Evolutionary conservation across 2,329 filamentous ascomycete species (phyloP).

Genomic region (Pestalotiopsis sp.): DNA sequence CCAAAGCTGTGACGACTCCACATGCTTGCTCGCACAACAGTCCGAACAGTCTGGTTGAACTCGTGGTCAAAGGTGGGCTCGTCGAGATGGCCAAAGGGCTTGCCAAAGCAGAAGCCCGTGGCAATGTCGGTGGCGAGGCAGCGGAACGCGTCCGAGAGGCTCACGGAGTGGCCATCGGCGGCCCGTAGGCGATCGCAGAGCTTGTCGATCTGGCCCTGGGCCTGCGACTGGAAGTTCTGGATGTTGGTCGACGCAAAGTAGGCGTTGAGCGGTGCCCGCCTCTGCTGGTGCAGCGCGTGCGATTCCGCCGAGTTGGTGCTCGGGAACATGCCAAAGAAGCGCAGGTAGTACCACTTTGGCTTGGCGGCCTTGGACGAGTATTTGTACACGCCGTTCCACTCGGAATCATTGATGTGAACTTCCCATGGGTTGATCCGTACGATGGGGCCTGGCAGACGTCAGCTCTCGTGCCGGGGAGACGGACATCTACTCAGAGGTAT

Average conservation of each 20-base stretch:
- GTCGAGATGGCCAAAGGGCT: conserved; percentile 26
- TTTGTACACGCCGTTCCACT: conserved; percentile 23
- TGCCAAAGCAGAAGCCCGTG: conserved; percentile 26
- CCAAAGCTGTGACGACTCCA: conserved; percentile 25
- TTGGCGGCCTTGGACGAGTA: conserved; percentile 27
- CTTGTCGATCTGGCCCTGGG: conserved; percentile 24
- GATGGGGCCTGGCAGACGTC: not conserved
- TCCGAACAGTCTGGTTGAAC: conserved; percentile 25
- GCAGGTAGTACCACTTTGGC: conserved; percentile 27
- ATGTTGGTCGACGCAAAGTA: conserved; percentile 29
- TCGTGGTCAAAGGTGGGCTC: conserved; percentile 28
- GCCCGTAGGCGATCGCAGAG: conserved; percentile 19
- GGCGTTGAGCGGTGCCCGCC: conserved; percentile 22
- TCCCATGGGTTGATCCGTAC: conserved; percentile 9
- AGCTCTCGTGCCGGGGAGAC: not conserved
- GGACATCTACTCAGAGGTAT: not conserved
- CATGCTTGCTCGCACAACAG: conserved; percentile 22
- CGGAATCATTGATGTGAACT: conserved; percentile 10
- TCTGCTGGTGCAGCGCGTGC: conserved; percentile 27
- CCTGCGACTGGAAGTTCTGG: conserved; percentile 25
- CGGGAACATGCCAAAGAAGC: conserved; percentile 28
- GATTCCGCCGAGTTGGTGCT: conserved; percentile 27
- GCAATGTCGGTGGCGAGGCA: conserved; percentile 28
- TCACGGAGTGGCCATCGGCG: conserved; percentile 18
- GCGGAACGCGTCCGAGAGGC: conserved; percentile 25